A percentile compares a stretch with the other conserved stretches of the same genome.
phyloP scores from a whole-genome alignment of 768 basidiomycete genomes.

The Pleurotus ostreatus region DNA sequence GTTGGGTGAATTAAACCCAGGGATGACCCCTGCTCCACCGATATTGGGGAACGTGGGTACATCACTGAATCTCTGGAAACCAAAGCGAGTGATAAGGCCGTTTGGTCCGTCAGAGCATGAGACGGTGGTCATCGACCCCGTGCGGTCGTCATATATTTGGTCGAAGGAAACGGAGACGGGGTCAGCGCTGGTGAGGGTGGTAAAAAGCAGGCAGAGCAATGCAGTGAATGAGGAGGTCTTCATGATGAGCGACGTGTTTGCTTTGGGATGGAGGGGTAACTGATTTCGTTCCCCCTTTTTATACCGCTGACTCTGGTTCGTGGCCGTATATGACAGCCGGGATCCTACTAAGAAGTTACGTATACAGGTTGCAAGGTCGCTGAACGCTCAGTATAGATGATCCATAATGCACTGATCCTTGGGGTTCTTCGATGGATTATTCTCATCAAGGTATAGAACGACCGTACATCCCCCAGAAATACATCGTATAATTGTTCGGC shows the following conservation, averaged over 20 bases:
- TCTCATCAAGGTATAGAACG: slow-evolving; percentile 2
- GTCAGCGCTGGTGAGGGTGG: slow-evolving; percentile 21
- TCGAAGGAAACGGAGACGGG: slow-evolving; percentile 36
- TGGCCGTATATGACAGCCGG: background rate
- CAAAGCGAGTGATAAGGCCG: slow-evolving; percentile 38
- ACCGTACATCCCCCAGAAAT: background rate
- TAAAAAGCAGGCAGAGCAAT: slow-evolving; percentile 17
- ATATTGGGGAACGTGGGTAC: slow-evolving; percentile 59
- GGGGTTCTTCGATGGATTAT: background rate
- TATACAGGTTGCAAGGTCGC: background rate
- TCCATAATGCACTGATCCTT: background rate
- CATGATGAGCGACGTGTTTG: slow-evolving; percentile 6
- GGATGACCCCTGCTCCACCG: slow-evolving; percentile 49
- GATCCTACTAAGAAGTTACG: background rate
- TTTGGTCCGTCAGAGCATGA: slow-evolving; percentile 47
- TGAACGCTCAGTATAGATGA: background rate
- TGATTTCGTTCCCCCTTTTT: background rate
- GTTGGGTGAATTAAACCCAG: slow-evolving; percentile 43
- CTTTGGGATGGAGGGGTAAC: background rate
- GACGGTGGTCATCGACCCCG: slow-evolving; percentile 35
- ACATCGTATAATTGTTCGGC: too few relatives aligned
- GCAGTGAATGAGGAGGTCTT: slow-evolving; percentile 12
- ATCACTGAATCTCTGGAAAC: slow-evolving; percentile 44
- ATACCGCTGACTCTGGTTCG: background rate
- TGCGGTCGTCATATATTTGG: slow-evolving; percentile 41